Conservation (phyloP, 2,329 filamentous ascomycete species). For the Hypomyces perniciosus region DNA sequence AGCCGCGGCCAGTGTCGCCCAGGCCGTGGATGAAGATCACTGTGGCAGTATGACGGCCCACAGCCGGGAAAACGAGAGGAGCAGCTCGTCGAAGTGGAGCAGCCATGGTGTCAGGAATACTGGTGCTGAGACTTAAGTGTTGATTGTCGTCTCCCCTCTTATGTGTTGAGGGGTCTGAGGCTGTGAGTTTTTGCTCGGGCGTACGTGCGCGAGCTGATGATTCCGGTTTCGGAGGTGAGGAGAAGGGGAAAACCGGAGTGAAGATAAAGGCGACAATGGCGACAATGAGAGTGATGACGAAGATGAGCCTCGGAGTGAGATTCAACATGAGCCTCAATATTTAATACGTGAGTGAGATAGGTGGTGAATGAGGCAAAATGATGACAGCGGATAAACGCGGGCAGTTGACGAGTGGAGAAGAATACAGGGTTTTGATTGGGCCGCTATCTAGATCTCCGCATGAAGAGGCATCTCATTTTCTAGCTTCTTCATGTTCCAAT, state of each 20-base stretch:
- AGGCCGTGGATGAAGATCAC: conserved; percentile 93
- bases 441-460: too few species aligned
- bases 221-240: not conserved
- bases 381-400: not conserved
- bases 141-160: not conserved
- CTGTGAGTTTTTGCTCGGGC: not conserved
- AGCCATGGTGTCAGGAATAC: conserved; percentile 14
- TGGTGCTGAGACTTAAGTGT: not conserved
- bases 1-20: conserved; percentile 74
- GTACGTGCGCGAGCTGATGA: not conserved
- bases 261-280: conserved; percentile 3
- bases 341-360: not conserved
- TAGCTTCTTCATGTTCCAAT: too few species aligned
- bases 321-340: too few species aligned
- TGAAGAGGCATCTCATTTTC: too few species aligned
- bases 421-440: too few species aligned
- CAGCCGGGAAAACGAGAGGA: conserved; percentile 69
- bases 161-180: not conserved
- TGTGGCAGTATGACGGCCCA: conserved; percentile 82
- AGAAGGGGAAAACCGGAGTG: not conserved
- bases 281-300: not conserved
- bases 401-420: conserved; percentile 3
- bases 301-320: not conserved
- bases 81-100: conserved; percentile 26
- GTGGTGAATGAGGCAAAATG: conserved; percentile 10